These are phyloP conservation scores for Salvia sclarea DNA, from an alignment of 305 asterid genomes.

Conservation along the genomic window DNA sequence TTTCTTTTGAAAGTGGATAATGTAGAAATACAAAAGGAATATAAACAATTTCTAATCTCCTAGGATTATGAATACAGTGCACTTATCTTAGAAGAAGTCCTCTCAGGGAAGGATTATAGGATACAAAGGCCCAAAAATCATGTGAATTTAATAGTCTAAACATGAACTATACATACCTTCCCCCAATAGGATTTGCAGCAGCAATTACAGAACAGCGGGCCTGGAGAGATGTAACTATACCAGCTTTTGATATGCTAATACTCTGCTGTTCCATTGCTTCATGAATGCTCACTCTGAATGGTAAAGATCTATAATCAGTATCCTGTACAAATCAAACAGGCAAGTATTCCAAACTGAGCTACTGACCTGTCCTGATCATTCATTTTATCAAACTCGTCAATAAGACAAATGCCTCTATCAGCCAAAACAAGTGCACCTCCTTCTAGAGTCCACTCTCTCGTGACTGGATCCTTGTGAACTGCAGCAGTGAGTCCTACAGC, in stretches of 20 bases:
- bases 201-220: conserved; percentile 98
- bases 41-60: not conserved
- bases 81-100: not conserved
- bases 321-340: conserved; percentile 19
- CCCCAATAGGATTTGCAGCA: conserved; percentile 95
- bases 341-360: conserved; percentile 18
- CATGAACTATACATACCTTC: conserved; percentile 60
- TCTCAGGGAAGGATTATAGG: not conserved
- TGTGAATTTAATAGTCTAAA: conserved; percentile 12
- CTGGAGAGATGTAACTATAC: conserved; percentile 94
- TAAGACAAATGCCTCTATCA: conserved; percentile 97
- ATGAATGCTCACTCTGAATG: conserved; percentile 92
- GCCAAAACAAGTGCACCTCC: conserved; percentile 99
- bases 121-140: conserved; percentile 7
- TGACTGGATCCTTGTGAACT: conserved; percentile 97
- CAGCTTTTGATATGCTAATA: conserved; percentile 97
- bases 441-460: conserved; percentile 97
- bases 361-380: conserved; percentile 91
- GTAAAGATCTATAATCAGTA: conserved; percentile 27
- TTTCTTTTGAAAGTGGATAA: not conserved
- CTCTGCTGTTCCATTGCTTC: conserved; percentile 99
- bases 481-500: conserved; percentile 97
- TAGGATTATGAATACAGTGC: conserved; percentile 2
- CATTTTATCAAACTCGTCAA: conserved; percentile 98
- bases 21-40: not conserved